phyloP scores from a whole-genome alignment of 2,329 filamentous ascomycete species.

The Fusarium siculi region DNA sequence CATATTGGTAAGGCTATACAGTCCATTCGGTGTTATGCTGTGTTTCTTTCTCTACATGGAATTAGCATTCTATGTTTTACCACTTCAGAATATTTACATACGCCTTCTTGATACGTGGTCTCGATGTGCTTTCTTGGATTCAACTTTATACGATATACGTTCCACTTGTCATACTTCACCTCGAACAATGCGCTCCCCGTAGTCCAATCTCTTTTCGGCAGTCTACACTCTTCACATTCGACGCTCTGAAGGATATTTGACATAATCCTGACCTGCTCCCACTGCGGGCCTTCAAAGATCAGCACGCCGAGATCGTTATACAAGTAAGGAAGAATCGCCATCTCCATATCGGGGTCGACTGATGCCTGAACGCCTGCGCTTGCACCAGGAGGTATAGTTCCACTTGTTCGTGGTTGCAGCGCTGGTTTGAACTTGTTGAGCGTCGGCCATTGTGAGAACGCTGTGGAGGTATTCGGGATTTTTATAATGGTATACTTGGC shows the following conservation, averaged over 20 bases:
- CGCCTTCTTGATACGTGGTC: neutral
- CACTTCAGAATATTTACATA: neutral
- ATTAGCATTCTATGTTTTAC: neutral
- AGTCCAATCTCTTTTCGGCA: neutral
- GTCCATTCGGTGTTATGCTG: neutral
- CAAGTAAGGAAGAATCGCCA: conserved; percentile 23
- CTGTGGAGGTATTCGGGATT: conserved; percentile 4
- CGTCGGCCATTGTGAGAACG: conserved; percentile 32
- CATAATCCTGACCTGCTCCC: conserved; percentile 36
- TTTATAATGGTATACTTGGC: neutral
- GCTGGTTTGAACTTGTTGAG: conserved; percentile 37
- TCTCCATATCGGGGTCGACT: neutral
- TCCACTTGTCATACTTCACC: neutral
- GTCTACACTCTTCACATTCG: conserved; percentile 5
- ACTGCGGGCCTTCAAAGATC: conserved; percentile 43
- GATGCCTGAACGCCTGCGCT: neutral
- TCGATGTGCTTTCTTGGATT: conserved; percentile 15
- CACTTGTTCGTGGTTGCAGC: conserved; percentile 26
- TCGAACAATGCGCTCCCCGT: no score
- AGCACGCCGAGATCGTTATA: conserved; percentile 50
- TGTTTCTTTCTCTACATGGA: neutral
- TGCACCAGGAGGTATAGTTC: neutral
- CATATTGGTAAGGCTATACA: neutral
- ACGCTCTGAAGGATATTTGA: conserved; percentile 35
- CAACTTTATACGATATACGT: conserved; percentile 26